These are phyloP conservation scores for Comarum palustre DNA, from an alignment of 306 rosid genomes.

Conservation along the genomic window DNA sequence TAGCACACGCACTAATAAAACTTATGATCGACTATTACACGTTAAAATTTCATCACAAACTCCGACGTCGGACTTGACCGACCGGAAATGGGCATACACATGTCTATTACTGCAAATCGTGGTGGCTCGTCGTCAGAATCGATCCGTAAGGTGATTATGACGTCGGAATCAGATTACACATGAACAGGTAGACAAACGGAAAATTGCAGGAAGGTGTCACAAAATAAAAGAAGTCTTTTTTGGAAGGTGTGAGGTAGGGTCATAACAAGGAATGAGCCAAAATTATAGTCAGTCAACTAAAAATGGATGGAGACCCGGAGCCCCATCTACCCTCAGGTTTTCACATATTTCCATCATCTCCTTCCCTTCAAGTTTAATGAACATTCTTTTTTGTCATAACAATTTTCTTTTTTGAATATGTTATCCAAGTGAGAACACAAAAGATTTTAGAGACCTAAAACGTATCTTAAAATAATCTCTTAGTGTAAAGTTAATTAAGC, in stretches of 20 bases:
- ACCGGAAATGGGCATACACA: not conserved
- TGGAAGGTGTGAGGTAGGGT: not conserved
- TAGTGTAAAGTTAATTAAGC: too few species aligned
- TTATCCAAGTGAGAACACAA: too few species aligned
- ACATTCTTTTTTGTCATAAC: too few species aligned
- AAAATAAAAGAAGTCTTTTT: too few species aligned
- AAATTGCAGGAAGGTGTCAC: not conserved
- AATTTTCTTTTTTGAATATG: too few species aligned
- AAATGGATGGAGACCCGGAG: not conserved
- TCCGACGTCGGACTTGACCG: too few species aligned
- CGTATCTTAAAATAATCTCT: too few species aligned
- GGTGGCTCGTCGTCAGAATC: not conserved
- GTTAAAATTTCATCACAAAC: too few species aligned
- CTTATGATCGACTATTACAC: too few species aligned
- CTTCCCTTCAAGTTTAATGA: not conserved
- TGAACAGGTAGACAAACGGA: not conserved
- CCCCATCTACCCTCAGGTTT: not conserved
- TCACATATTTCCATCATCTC: not conserved
- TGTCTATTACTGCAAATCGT: not conserved
- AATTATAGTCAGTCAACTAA: conserved; percentile 14
- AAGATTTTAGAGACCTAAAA: too few species aligned
- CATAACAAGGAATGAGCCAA: not conserved
- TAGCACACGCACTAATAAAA: too few species aligned
- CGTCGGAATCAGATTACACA: not conserved
- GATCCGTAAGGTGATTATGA: not conserved